Base-by-base conservation (phyloP, 768 basidiomycete genomes). In the Lanmaoa rubissima region DNA sequence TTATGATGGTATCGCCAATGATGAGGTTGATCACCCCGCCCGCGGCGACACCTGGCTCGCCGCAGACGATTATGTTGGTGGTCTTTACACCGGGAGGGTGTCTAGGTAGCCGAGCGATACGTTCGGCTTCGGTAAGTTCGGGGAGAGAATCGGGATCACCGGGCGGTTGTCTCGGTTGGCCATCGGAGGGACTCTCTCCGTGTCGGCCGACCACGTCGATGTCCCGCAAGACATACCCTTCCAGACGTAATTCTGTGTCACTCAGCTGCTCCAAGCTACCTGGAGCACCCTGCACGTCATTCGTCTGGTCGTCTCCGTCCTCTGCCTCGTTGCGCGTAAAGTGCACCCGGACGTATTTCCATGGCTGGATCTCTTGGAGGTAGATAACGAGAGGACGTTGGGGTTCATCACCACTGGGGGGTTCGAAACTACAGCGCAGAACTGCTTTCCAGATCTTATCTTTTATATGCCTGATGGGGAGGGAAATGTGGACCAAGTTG, bases 51-150 rank as follows among this genome's bases (percentile, higher is more conserved):
- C 78, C 77, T 2, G 72, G 68, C 49, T 77, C 73, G 8, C 79
- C 77, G 45, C 79, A 78, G 17, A 80, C 39, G n/a, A 79, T 61
- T 43, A 79, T 60, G 51, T 78, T 79, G 46, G 52, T 69, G 1
- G 70, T 65, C 42, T 61, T 60, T 10, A 48, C 38, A 3, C 62
- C 58, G 0, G 53, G 67, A 10, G 58, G 63, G 46, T 69, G 65
- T 16, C 44, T 55, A 9, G 57, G 65, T 14, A 67, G 53, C 16
- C 31, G 42, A 11, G 54, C 57, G 39, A 66, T 52, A 17, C 66
- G 67, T 1, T 69, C 53, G 7, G 55, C 53, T 45, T 69, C 66
- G 31, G 53, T 53, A 1, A 9, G 57, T 28, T 59, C 57, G 1
- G 59, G 48, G 14, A 51, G 54, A 4, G 48, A 19, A n/a, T 58